These are phyloP conservation scores for Medicago ruthenica DNA, from an alignment of 306 rosid species.

Conservation along the genomic window DNA sequence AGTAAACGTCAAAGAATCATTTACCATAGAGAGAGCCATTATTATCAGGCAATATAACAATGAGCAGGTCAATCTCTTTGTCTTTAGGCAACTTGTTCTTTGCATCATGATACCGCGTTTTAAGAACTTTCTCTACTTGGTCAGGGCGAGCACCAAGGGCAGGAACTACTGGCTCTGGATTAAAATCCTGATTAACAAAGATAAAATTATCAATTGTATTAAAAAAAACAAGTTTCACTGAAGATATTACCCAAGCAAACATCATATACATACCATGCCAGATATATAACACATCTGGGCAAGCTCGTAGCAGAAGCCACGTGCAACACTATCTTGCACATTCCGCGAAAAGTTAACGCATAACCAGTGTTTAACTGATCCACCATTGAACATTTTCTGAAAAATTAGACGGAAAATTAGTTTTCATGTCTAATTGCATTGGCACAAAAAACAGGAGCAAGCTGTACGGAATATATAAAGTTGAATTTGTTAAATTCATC, in stretches of 20 bases:
- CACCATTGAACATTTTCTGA: constrained; percentile 99
- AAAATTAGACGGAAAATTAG: not conserved
- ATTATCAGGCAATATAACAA: constrained; percentile 90
- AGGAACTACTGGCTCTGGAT: constrained; percentile 80
- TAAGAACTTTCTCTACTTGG: constrained; percentile 86
- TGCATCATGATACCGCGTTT: constrained; percentile 79
- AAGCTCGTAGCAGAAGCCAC: constrained; percentile 80
- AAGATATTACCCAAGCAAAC: not conserved
- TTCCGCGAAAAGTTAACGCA: constrained; percentile 82
- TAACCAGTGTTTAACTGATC: constrained; percentile 84
- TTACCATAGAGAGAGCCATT: constrained; percentile 97
- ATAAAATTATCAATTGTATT: not conserved
- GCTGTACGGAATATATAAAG: too few relatives aligned
- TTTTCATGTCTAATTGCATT: not conserved
- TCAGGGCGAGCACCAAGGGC: constrained; percentile 74
- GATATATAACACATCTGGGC: constrained; percentile 88
- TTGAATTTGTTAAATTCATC: too few relatives aligned
- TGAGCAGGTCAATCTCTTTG: constrained; percentile 85
- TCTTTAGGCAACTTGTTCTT: constrained; percentile 56
- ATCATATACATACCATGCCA: constrained; percentile 77
- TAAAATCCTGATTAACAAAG: constrained; percentile 57
- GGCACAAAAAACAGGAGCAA: not conserved
- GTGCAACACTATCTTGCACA: constrained; percentile 82
- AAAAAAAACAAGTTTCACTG: not conserved
- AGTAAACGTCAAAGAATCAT: not conserved